Base-by-base conservation (phyloP, 1,284 basidiomycete genomes). In the Papiliotrema laurentii region DNA sequence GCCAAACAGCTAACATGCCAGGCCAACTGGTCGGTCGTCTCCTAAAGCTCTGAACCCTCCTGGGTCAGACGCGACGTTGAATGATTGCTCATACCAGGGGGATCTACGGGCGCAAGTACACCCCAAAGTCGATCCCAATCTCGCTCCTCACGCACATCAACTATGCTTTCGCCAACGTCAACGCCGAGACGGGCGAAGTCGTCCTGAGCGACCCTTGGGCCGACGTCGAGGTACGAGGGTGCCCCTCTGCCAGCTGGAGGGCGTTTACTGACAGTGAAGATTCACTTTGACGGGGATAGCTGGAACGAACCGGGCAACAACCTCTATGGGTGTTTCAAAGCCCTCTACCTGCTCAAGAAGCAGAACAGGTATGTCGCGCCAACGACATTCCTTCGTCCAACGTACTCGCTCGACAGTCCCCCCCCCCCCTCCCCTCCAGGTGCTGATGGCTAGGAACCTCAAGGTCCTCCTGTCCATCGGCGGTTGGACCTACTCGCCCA, bases 41-140 rank as follows among this genome's bases (percentile, higher is more conserved):
- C n/a, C n/a, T n/a, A n/a, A n/a, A n/a, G n/a, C n/a, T n/a, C n/a
- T n/a, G n/a, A n/a, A n/a, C n/a, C n/a, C n/a, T 3, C 9, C 36
- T 4, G 24, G 9, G 25, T 10, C 19, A 19, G 5, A 5, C 35
- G 21, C 9, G 6, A 35, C 3, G 24, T 18, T 24, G 18, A 24
- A 6, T 38, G n/a, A 33, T 30, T 35, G 31, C 25, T n/a, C 13
- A n/a, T n/a, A 26, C 45, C 61, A 41, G 92, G 92, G 91, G 89
- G n/a, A 96, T 96, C 45, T 97, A 96, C 69, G 91, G 82, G 34
- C 82, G 90, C 59, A 91, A 92, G 73, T 94, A 82, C 54, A 63
- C 66, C 73, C 79, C 86, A 68, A 75, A 81, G 71, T 66, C 79
- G 65, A 78, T 97, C 50, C 92, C 91, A 45, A 75, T 69, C 49